Evolutionary conservation across 768 basidiomycete genomes (phyloP), one percentile per base, ranked within the genome.

Genomic region (Cystobasidiopsis lactophilus): DNA sequence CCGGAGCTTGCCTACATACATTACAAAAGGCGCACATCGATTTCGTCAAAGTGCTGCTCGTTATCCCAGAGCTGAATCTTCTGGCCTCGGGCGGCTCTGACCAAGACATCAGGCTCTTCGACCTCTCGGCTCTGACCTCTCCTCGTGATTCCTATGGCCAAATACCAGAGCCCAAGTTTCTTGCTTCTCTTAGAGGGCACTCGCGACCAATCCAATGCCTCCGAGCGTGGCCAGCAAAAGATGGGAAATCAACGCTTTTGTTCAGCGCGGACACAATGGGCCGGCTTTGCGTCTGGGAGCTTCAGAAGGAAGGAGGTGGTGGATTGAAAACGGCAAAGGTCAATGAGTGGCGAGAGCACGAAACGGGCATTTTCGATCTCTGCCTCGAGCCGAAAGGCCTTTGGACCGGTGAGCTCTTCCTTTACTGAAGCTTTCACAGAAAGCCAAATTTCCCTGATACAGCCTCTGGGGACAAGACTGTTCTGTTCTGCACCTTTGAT

Each of bases 221-320:
- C 13, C 7, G 33, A n/a, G 73, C 75, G 37, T 79, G 74, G n/a
- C 69, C 71, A 53, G 58, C 67, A 14, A 14, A 62, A 11, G 67
- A 69, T 19, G 74, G 69, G 37, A 27, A 52, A 58, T 39, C 33
- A 56, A 44, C 14, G 21, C 44, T 35, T 56, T 53, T 96, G 3
- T 83, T 79, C 64, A 85, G 85, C 0, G 85, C 76, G 5, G 91
- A 96, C 66, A 89, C 84, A 2, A 82, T 96, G 79, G 93, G 91
- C 2, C 65, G 81, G 9, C 77, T 95, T 63, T 82, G 79, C 55
- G 67, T 77, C 27, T 98, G 89, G 89, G 68, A 74, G 24, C 62
- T 91, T 47, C 66, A 67, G 43, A 66, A 63, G 50, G 74, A 74
- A 58, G 71, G 72, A 1, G 68, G 62, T 78, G 79, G 77, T 66